These are phyloP conservation scores for Ophiostoma populinum DNA, from an alignment of 2,329 filamentous ascomycete genomes.

Conservation along the genomic window DNA sequence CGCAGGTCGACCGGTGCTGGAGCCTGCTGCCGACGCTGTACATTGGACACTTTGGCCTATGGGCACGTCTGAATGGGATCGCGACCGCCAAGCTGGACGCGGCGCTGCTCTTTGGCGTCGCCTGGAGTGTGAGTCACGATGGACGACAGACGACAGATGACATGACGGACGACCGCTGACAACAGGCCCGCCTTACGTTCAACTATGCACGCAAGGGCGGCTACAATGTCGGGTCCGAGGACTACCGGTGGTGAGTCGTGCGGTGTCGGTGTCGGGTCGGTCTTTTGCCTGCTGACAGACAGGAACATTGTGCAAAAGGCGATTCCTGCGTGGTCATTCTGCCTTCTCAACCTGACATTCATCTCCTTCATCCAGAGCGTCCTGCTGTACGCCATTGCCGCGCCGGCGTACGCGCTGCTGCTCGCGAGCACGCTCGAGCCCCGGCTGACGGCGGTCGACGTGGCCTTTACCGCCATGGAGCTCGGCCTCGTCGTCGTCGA, in stretches of 20 bases:
- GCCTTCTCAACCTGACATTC: constrained; percentile 76
- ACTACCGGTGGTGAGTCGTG: constrained; percentile 61
- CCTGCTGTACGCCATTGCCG: constrained; percentile 57
- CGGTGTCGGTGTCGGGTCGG: background rate
- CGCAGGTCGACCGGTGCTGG: constrained; percentile 91
- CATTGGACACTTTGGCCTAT: constrained; percentile 67
- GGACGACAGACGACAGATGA: too few species aligned
- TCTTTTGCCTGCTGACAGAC: background rate
- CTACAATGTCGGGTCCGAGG: constrained; percentile 75
- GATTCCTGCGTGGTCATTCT: constrained; percentile 50
- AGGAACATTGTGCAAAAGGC: constrained; percentile 55
- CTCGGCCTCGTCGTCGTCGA: constrained; percentile 44
- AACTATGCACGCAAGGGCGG: constrained; percentile 97
- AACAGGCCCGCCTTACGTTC: constrained; percentile 63
- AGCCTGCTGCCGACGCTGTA: constrained; percentile 78
- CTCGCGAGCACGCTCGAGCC: constrained; percentile 49
- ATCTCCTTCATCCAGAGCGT: constrained; percentile 73
- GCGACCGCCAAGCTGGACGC: constrained; percentile 55
- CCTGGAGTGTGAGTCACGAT: constrained; percentile 73
- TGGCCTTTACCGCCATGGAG: constrained; percentile 28
- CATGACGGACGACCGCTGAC: too few species aligned
- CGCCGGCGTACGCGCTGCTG: constrained; percentile 69
- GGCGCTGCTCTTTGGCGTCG: constrained; percentile 46
- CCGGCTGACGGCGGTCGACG: constrained; percentile 26
- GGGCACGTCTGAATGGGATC: constrained; percentile 60